Conservation (phyloP, 192 early-diverging fungal species). For the Chytriomyces hyalinus region DNA sequence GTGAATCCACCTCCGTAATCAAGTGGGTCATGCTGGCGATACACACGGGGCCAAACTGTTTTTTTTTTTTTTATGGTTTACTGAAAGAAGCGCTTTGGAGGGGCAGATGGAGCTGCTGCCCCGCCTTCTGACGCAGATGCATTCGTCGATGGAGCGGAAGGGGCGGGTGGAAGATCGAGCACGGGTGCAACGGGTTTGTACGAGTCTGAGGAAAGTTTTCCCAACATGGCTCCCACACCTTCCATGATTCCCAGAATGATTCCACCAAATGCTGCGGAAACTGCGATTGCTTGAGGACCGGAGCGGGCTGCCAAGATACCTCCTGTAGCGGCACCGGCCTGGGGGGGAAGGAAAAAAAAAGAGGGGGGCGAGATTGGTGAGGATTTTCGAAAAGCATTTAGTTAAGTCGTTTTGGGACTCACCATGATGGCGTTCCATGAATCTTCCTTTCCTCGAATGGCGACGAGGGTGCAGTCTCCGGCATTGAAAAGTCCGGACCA, state of each 20-base stretch:
- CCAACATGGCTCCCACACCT: constrained; percentile 85
- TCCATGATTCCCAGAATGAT: constrained; percentile 94
- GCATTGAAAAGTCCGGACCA: constrained; percentile 99
- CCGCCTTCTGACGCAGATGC: background rate
- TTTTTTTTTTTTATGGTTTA: background rate
- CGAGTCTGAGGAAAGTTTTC: constrained; percentile 49
- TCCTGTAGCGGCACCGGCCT: constrained; percentile 91
- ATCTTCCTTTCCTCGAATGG: constrained; percentile 97
- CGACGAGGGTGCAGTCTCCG: constrained; percentile 93
- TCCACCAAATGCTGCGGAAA: constrained; percentile 93
- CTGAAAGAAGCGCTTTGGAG: constrained; percentile 31
- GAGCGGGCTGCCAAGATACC: constrained; percentile 91
- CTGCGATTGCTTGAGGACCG: constrained; percentile 76
- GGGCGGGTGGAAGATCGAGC: constrained; percentile 24
- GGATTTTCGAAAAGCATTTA: too few relatives aligned
- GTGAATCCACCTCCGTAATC: too few relatives aligned
- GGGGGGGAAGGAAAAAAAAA: constrained; percentile 24
- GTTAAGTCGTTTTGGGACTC: too few relatives aligned
- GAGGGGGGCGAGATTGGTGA: too few relatives aligned
- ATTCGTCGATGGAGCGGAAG: background rate
- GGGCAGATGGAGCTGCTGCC: background rate
- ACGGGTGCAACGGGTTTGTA: constrained; percentile 36
- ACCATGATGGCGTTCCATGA: constrained; percentile 93
- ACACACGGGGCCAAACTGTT: too few relatives aligned
- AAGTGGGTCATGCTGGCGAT: too few relatives aligned